Evolutionary conservation across 2,329 filamentous ascomycete species (phyloP).

Genomic region (Alternaria triticina): DNA sequence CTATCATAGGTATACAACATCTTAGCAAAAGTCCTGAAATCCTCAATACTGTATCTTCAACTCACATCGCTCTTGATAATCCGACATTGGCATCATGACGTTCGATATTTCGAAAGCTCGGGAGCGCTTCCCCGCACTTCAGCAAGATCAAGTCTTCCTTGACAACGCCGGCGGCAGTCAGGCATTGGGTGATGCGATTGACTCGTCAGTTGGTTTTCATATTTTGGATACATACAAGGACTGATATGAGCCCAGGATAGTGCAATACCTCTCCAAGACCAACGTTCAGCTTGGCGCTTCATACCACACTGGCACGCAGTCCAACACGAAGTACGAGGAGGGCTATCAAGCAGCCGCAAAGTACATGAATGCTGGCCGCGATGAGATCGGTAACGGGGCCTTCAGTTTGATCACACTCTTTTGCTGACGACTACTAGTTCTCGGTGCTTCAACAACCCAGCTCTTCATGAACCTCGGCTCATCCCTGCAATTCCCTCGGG

Average conservation of each 20-base stretch:
- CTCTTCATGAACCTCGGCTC: constrained; percentile 71
- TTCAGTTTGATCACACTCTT: background rate
- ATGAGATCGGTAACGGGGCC: constrained; percentile 65
- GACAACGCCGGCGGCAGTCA: constrained; percentile 83
- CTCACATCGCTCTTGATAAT: too few species aligned
- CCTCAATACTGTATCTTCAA: background rate
- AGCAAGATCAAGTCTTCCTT: constrained; percentile 71
- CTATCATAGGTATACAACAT: constrained; percentile 3
- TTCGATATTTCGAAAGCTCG: constrained; percentile 65
- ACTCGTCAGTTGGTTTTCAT: constrained; percentile 58
- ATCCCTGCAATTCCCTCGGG: constrained; percentile 46
- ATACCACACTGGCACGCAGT: constrained; percentile 66
- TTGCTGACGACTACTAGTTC: constrained; percentile 53
- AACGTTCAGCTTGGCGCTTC: constrained; percentile 80
- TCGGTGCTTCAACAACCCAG: constrained; percentile 77
- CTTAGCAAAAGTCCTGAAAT: background rate
- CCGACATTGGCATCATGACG: constrained; percentile 5
- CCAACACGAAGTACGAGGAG: constrained; percentile 64
- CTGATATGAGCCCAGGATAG: constrained; percentile 54
- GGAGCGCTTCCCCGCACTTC: constrained; percentile 71
- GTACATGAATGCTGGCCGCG: constrained; percentile 71
- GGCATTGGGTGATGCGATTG: constrained; percentile 68
- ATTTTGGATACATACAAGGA: background rate
- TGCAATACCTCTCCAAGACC: constrained; percentile 68
- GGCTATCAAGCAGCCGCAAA: constrained; percentile 70